phyloP scores from a whole-genome alignment of 371 early-diverging fungal species.

The Capillidium rhysosporum region DNA sequence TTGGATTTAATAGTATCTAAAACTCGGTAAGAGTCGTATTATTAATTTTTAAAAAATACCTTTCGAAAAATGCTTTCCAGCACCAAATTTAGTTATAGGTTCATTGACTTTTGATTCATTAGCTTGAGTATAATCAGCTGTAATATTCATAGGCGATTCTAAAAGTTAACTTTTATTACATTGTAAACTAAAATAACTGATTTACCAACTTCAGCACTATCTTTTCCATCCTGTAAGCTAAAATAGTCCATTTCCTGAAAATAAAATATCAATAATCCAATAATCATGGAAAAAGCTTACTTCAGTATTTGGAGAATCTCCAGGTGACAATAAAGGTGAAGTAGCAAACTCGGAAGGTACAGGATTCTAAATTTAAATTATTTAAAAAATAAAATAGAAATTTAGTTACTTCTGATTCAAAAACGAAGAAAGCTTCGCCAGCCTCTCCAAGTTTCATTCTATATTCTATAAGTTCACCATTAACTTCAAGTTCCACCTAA shows the following conservation, averaged over 20 bases:
- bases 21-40: neutral
- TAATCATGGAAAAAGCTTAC: neutral
- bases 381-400: neutral
- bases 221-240: neutral
- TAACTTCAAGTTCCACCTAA: slow-evolving; percentile 63
- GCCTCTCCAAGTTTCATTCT: slow-evolving; percentile 96
- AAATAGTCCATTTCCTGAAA: neutral
- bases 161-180: too few species aligned
- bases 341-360: slow-evolving; percentile 8
- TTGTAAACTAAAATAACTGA: neutral
- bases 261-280: too few species aligned
- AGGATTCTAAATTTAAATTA: neutral
- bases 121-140: neutral
- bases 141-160: neutral
- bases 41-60: slow-evolving; percentile 7
- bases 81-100: neutral
- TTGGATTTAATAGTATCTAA: neutral
- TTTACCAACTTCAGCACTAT: neutral
- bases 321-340: slow-evolving; percentile 6
- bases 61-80: slow-evolving; percentile 8
- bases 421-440: slow-evolving; percentile 96
- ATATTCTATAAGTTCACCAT: slow-evolving; percentile 54
- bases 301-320: neutral
- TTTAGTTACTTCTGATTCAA: slow-evolving; percentile 10
- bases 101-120: neutral